These are phyloP conservation scores for Phialophora verrucosa DNA, from an alignment of 2,329 filamentous ascomycete species.

Conservation along the genomic window DNA sequence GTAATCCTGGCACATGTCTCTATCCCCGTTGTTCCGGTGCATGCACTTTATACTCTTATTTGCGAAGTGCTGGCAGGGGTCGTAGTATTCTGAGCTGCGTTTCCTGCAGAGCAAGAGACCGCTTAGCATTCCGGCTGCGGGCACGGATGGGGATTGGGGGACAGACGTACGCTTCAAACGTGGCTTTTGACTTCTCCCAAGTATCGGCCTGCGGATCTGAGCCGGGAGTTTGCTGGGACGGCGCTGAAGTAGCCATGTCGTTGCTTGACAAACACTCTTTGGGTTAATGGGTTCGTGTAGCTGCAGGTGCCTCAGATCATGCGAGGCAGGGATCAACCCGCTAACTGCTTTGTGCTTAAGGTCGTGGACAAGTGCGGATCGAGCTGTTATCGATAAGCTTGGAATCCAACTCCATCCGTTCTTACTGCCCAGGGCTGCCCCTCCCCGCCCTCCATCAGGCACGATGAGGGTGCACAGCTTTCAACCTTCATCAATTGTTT, in stretches of 20 bases:
- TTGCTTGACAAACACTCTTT: conserved; percentile 13
- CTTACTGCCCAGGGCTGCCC: background rate
- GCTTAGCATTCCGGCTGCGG: conserved; percentile 4
- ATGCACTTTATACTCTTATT: conserved; percentile 84
- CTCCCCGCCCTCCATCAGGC: background rate
- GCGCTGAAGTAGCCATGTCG: conserved; percentile 33
- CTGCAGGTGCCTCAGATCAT: conserved; percentile 12
- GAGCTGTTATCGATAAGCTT: conserved; percentile 6
- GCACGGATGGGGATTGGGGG: background rate
- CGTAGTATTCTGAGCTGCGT: conserved; percentile 84
- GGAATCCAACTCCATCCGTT: background rate
- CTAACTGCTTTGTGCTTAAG: background rate
- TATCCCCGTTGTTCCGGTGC: conserved; percentile 84
- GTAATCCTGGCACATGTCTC: conserved; percentile 89
- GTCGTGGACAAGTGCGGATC: background rate
- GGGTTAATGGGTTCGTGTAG: conserved; percentile 7
- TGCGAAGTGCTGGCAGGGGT: conserved; percentile 94
- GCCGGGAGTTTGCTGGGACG: conserved; percentile 18
- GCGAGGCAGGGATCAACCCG: conserved; percentile 4
- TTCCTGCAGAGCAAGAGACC: conserved; percentile 66
- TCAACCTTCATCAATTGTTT: too few species aligned
- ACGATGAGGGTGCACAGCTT: background rate
- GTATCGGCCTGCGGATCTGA: conserved; percentile 18
- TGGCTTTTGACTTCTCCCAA: conserved; percentile 33
- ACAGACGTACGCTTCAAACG: conserved; percentile 32